Conservation (phyloP, 148 eudicot genomes). For the Heliosperma pusillum region DNA sequence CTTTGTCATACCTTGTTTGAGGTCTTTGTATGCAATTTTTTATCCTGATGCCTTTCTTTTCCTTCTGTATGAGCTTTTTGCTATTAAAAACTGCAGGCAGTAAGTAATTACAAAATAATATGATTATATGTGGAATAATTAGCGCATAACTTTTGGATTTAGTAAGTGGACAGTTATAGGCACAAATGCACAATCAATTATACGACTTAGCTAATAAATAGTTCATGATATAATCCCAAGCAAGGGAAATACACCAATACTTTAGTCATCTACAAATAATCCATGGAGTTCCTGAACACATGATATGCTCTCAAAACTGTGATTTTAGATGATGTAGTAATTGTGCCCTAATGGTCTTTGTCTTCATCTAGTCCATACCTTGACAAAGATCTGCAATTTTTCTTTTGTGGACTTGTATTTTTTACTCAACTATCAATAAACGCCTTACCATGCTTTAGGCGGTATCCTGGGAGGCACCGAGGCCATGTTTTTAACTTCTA, state of each 20-base stretch:
- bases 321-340: background rate
- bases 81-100: background rate
- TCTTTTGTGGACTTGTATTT: background rate
- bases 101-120: background rate
- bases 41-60: constrained; percentile 5
- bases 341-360: background rate
- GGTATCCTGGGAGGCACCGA: background rate
- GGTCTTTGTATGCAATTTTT: background rate
- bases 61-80: background rate
- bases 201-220: background rate
- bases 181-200: background rate
- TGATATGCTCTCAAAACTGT: background rate
- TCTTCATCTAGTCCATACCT: background rate
- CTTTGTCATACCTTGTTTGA: background rate
- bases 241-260: background rate
- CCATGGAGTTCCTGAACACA: background rate
- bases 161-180: background rate
- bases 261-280: background rate
- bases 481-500: background rate
- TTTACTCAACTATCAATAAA: background rate
- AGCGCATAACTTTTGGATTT: background rate
- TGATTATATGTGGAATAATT: background rate
- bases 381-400: background rate
- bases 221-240: background rate
- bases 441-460: background rate